Base-by-base conservation (phyloP, 352 stramenopile genomes). In the Phytophthora idaei region DNA sequence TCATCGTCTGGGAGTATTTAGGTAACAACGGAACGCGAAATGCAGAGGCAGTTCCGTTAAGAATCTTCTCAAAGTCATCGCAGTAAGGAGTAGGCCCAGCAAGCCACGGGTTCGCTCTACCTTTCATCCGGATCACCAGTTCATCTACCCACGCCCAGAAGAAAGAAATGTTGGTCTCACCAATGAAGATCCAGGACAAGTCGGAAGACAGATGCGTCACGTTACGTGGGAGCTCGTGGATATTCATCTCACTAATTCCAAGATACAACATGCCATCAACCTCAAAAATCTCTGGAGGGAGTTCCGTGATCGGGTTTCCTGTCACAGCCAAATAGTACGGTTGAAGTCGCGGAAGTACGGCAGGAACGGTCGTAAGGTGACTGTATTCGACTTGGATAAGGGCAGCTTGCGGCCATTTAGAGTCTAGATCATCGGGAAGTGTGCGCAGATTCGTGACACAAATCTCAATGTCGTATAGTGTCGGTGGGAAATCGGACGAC, bases 391-490 rank as follows among this genome's bases (percentile, higher is more conserved):
- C 21, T 11, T 71, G 39, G 6, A 74, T 44, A 46, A 63, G 29
- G 11, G 46, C 32, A 9, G 11, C 46, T 15, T 7, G 4, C 2
- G 67, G 72, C 74, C 76, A 88, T 29, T 67, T 67, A 12, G 54
- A 25, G 37, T 75, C 52, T 1, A 85, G 42, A 55, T 79, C 46
- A 12, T 69, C 56, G 1, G 79, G 69, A 5, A 85, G 28, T 9
- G 25, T 25, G 0, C 44, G 57, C 6, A 81, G 56, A 44, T 82
- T 85, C 3, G 74, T 74, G 11, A 69, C 54, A 3, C 57, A 72
- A 48, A 88, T 58, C 41, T 83, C 69, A 27, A 85, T 54, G 44
- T 84, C 77, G 10, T 56, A 56, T 1, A 85, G 29, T 5, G 36
- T 54, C 3, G 32, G 27, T 0, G 76, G 74, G 17, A 84, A 77